Percentiles rank a stretch among this genome's conserved stretches.
phyloP scores from a whole-genome alignment of 176 grass and related monocot species.

The Hordeum marinum region DNA sequence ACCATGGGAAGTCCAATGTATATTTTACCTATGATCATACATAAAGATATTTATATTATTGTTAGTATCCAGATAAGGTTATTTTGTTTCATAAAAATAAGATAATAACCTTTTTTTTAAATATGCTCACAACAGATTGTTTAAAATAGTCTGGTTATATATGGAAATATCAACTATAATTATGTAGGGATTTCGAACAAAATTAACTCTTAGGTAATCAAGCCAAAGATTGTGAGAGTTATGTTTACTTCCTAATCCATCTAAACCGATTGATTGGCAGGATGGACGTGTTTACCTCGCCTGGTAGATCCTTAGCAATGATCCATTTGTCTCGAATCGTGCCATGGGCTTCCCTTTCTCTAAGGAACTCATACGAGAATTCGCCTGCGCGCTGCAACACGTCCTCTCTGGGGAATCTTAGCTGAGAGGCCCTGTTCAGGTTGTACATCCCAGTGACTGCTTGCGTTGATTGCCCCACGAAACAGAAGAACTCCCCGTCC shows the following conservation, averaged over 20 bases:
- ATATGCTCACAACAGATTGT: not conserved
- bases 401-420: conserved; percentile 48
- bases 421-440: conserved; percentile 62
- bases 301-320: conserved; percentile 58
- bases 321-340: conserved; percentile 65
- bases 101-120: not conserved
- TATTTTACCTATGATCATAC: conserved; percentile 55
- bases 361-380: conserved; percentile 47
- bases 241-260: not conserved
- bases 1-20: conserved; percentile 81
- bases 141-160: not conserved
- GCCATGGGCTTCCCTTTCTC: conserved; percentile 36
- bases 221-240: conserved; percentile 15
- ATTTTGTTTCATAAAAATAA: not conserved
- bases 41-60: not conserved
- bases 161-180: not conserved
- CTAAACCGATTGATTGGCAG: not conserved
- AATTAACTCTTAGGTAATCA: not conserved
- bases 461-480: conserved; percentile 81
- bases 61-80: conserved; percentile 41
- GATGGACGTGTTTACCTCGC: conserved; percentile 43
- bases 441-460: conserved; percentile 97
- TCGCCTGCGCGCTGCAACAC: conserved; percentile 39
- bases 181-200: not conserved
- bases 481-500: conserved; percentile 85